These are phyloP conservation scores for Rubia occidens DNA, from an alignment of 305 asterid species.

Conservation along the genomic window DNA sequence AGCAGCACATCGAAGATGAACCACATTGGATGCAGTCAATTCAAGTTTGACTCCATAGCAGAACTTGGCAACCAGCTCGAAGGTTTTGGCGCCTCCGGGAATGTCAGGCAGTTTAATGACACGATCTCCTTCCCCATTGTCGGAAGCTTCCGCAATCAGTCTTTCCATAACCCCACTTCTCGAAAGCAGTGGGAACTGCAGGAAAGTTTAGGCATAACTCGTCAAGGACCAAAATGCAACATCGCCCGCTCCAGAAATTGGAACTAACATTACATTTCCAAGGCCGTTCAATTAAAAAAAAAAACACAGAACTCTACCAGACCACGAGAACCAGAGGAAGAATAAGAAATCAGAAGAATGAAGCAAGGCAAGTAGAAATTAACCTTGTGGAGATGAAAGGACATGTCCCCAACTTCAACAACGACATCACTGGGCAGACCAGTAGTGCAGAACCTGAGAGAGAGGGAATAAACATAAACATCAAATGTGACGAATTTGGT, in stretches of 20 bases:
- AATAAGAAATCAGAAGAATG: not conserved
- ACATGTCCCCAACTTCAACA: conserved; percentile 90
- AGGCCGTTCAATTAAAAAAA: not conserved
- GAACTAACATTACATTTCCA: not conserved
- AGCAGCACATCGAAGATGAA: conserved; percentile 72
- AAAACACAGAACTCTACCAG: too few species aligned
- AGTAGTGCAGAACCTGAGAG: conserved; percentile 76
- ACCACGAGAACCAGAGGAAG: too few species aligned
- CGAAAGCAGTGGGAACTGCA: conserved; percentile 93
- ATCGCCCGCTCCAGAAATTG: not conserved
- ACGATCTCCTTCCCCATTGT: conserved; percentile 52
- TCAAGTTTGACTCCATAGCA: conserved; percentile 93
- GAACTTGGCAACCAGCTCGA: conserved; percentile 82
- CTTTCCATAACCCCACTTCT: conserved; percentile 89
- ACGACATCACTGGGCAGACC: conserved; percentile 92
- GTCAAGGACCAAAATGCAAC: not conserved
- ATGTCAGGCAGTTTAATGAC: conserved; percentile 43
- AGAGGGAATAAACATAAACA: conserved; percentile 5
- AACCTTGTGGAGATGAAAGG: conserved; percentile 98
- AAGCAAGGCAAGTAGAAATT: not conserved
- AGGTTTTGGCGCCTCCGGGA: conserved; percentile 86
- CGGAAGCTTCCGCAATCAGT: conserved; percentile 65
- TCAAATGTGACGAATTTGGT: not conserved
- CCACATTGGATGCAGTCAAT: conserved; percentile 83
- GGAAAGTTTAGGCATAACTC: not conserved